Evolutionary conservation across 2,329 filamentous ascomycete species (phyloP), one percentile per base, ranked within the genome.

Genomic region (Emericellopsis cladophorae): DNA sequence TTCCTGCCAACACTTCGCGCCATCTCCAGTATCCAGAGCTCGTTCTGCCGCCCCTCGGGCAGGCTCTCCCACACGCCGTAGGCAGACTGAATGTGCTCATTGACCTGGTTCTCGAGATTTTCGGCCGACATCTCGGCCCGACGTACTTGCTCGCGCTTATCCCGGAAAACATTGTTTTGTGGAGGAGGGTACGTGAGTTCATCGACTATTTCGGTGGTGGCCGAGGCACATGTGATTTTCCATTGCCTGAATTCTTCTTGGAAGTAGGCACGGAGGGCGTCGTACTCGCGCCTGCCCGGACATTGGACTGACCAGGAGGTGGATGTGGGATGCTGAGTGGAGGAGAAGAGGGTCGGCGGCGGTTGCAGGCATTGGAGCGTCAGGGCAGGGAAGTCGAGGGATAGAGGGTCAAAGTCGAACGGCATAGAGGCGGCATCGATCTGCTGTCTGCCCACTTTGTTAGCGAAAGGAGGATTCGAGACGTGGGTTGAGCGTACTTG

Each of bases 371-470:
- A 81, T 47, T 83, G 84, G 10, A 95, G 74, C 31, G 82, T 87
- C 33, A 96, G 72, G 7, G 84, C 80, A 7, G 89, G 87, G 52
- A 95, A 95, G 44, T 87, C 87, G 56, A 94, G 77, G 5, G 83
- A 72, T 45, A 89, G 76, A 29, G 90, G 83, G 49, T 95, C 85
- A 61, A 95, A 93, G 48, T 90, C 84, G 51, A 81, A 81, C 3
- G 77, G 76, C 49, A 67, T 65, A 8, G 72, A 72, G 40, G 64
- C 63, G 48, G 68, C 65, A 45, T 77, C 69, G 38, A 77, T 64
- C 37, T 75, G 67, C 50, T 70, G 67, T 50, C 75, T 79, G 45
- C 18, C 9, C 14, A 45, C 21, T 24, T 37, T 26, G 32, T 44
- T 14, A 43, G 42, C 41, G 26, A 15, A 22, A 16, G 23, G 11